Conservation (phyloP, 2,329 filamentous ascomycete genomes). For the Sporothrix pseudoabietina region DNA sequence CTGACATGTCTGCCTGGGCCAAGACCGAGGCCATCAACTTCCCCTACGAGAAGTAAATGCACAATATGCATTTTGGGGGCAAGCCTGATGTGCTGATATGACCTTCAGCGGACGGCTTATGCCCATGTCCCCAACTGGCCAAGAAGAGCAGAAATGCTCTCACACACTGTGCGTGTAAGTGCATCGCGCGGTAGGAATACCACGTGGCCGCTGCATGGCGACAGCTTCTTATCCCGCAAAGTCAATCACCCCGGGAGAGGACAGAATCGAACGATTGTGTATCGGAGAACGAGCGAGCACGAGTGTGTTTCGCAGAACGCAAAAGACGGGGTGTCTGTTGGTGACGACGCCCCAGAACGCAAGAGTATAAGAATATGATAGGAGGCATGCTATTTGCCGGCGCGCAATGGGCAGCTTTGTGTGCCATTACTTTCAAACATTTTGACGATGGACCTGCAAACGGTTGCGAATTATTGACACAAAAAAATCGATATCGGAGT, state of each 20-base stretch:
- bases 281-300: not conserved
- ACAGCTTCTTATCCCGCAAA: not conserved
- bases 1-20: constrained; percentile 42
- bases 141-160: not conserved
- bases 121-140: not conserved
- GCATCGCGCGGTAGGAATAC: not conserved
- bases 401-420: constrained; percentile 17
- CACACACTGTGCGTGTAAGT: not conserved
- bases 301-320: not conserved
- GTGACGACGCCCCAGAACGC: not conserved
- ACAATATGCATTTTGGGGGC: not conserved
- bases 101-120: not conserved
- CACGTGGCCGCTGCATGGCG: not conserved
- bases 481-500: constrained; percentile 15
- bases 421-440: constrained; percentile 13
- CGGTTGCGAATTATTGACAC: constrained; percentile 18
- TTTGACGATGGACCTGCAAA: constrained; percentile 2
- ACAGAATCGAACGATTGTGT: not conserved
- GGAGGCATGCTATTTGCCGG: not conserved
- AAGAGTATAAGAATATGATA: constrained; percentile 11
- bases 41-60: constrained; percentile 38
- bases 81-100: not conserved
- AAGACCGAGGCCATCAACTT: constrained; percentile 41
- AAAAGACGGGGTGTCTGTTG: not conserved
- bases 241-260: not conserved